phyloP scores from a whole-genome alignment of 257 asterid genomes.

The Lantana camara region DNA sequence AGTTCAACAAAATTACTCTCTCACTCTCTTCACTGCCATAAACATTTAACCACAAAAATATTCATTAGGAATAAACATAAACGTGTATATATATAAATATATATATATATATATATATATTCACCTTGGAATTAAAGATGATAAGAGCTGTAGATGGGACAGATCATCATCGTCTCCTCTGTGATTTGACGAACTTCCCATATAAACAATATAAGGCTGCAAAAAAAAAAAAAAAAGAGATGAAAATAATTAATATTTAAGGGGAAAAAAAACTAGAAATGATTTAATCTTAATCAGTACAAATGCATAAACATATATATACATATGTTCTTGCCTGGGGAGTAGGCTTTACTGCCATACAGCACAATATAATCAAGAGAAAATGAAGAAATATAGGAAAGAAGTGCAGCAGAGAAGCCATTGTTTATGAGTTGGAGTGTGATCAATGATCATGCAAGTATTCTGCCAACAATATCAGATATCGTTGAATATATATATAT shows the following conservation, averaged over 20 bases:
- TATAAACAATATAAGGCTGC: constrained; percentile 78
- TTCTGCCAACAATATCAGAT: neutral
- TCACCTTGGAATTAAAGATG: constrained; percentile 68
- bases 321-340: constrained; percentile 36
- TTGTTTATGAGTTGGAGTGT: constrained; percentile 21
- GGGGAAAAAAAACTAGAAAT: too few species aligned
- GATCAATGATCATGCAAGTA: constrained; percentile 21
- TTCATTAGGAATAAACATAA: too few species aligned
- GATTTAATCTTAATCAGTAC: too few species aligned
- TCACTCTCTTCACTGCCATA: constrained; percentile 53
- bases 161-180: constrained; percentile 26
- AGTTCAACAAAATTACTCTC: constrained; percentile 37
- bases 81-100: too few species aligned
- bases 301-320: neutral
- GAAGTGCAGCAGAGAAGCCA: constrained; percentile 41
- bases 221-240: constrained; percentile 1
- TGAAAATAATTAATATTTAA: too few species aligned
- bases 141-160: constrained; percentile 47
- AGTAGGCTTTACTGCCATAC: constrained; percentile 32
- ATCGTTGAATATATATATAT: too few species aligned
- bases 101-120: too few species aligned
- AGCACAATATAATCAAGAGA: constrained; percentile 31
- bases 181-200: constrained; percentile 62
- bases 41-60: neutral
- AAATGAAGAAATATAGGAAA: constrained; percentile 21